These are phyloP conservation scores for Cutaneotrichosporon sp. DNA, from an alignment of 1,284 basidiomycete species.

Conservation along the genomic window DNA sequence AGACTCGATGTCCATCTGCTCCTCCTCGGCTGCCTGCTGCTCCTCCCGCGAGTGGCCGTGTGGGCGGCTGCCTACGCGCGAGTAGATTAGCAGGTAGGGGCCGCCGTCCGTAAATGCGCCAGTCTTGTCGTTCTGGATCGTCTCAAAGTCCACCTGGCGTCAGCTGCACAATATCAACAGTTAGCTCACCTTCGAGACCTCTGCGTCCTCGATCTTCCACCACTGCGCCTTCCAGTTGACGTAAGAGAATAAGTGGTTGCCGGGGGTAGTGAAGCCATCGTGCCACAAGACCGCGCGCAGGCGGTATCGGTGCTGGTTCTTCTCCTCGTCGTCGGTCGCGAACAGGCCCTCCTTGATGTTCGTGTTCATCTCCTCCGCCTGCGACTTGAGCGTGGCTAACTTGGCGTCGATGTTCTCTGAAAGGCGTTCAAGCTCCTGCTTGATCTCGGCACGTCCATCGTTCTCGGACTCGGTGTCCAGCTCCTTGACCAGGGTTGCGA, in stretches of 20 bases:
- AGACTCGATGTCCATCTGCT: background rate
- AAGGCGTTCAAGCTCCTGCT: constrained; percentile 25
- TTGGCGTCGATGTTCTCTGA: constrained; percentile 23
- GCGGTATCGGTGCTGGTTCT: constrained; percentile 37
- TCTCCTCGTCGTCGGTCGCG: constrained; percentile 37
- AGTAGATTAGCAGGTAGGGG: constrained; percentile 41
- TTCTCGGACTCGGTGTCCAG: constrained; percentile 22
- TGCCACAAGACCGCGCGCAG: constrained; percentile 42
- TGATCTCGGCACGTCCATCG: constrained; percentile 32
- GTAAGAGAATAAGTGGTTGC: constrained; percentile 43
- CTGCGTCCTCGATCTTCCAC: constrained; percentile 46
- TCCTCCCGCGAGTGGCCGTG: constrained; percentile 4
- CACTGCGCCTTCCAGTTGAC: constrained; percentile 35
- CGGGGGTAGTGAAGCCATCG: constrained; percentile 41
- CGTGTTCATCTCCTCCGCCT: constrained; percentile 30
- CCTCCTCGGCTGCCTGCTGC: constrained; percentile 4
- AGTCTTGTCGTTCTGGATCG: constrained; percentile 36
- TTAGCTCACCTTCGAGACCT: constrained; percentile 31
- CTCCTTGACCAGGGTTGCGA: constrained; percentile 6
- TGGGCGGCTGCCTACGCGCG: constrained; percentile 28
- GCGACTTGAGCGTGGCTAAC: constrained; percentile 26
- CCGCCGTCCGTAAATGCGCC: constrained; percentile 50
- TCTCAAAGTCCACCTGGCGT: constrained; percentile 34
- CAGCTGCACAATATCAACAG: background rate
- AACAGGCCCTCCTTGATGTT: constrained; percentile 30